Evolutionary conservation across 2,329 filamentous ascomycete genomes (phyloP).

Genomic region (Trichophyton rubrum): DNA sequence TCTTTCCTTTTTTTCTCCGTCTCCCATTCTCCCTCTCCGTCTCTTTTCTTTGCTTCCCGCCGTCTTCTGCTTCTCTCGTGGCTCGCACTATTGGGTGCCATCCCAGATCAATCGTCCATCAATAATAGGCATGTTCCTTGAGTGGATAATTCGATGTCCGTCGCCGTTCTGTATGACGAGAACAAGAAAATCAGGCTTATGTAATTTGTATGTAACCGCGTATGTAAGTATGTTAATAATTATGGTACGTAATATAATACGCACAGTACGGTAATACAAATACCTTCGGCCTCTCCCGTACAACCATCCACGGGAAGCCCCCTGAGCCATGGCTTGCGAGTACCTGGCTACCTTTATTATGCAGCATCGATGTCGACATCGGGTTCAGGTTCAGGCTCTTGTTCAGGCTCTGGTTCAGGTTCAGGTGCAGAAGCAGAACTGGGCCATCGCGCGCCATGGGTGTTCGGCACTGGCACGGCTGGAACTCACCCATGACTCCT

Average conservation of each 20-base stretch:
- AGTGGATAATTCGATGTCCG: background rate
- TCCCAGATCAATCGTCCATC: background rate
- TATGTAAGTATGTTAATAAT: background rate
- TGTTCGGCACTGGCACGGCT: too few relatives aligned
- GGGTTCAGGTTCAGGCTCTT: background rate
- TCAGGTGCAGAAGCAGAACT: background rate
- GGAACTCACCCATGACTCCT: too few relatives aligned
- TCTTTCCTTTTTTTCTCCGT: background rate
- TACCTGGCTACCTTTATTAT: background rate
- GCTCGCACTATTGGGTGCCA: conserved; percentile 1
- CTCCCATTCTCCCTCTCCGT: background rate
- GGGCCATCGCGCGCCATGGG: background rate
- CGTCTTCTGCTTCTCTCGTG: background rate
- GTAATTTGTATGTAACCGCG: background rate
- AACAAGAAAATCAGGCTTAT: background rate
- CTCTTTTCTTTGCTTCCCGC: background rate
- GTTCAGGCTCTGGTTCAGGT: background rate
- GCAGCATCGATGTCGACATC: background rate
- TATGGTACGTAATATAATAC: background rate
- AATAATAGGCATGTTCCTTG: background rate
- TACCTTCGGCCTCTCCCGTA: background rate
- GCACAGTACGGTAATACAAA: background rate
- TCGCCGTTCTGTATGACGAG: background rate
- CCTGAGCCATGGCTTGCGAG: background rate
- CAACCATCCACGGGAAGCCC: background rate